phyloP scores from a whole-genome alignment of 306 rosid species.

The Hippophae rhamnoides region DNA sequence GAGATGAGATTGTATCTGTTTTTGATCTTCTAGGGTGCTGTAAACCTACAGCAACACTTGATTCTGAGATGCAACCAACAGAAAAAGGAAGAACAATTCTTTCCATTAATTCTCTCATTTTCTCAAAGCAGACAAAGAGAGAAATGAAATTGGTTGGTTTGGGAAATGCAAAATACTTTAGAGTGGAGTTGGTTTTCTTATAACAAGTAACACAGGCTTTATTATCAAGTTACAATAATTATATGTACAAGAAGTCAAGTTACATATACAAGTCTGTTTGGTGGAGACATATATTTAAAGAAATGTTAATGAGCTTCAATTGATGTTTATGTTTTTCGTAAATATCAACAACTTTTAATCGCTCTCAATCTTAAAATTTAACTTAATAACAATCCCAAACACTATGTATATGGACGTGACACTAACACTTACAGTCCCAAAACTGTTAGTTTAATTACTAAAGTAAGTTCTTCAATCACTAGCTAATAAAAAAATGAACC shows the following conservation, averaged over 20 bases:
- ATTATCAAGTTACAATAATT: conserved; percentile 37
- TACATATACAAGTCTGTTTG: conserved; percentile 42
- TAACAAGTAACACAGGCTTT: conserved; percentile 23
- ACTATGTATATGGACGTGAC: background rate
- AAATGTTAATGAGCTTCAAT: conserved; percentile 14
- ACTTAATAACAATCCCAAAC: no score
- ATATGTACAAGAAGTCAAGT: conserved; percentile 20
- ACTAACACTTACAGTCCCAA: background rate
- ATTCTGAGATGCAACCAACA: conserved; percentile 75
- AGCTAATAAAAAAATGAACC: background rate
- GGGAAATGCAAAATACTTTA: conserved; percentile 19
- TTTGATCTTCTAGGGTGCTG: conserved; percentile 60
- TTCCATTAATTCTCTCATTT: conserved; percentile 83
- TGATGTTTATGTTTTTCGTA: conserved; percentile 28
- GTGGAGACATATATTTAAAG: conserved; percentile 28
- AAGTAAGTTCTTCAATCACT: background rate
- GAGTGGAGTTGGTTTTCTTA: conserved; percentile 29
- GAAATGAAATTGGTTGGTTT: background rate
- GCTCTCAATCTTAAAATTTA: no score
- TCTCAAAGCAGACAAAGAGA: background rate
- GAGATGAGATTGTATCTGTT: conserved; percentile 26
- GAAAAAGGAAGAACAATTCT: conserved; percentile 89
- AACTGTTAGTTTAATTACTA: conserved; percentile 30
- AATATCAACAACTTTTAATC: no score
- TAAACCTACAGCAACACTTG: conserved; percentile 65